Evolutionary conservation across 768 basidiomycete genomes (phyloP), one percentile per base, ranked within the genome.

Genomic region (Pleurotus platypus): DNA sequence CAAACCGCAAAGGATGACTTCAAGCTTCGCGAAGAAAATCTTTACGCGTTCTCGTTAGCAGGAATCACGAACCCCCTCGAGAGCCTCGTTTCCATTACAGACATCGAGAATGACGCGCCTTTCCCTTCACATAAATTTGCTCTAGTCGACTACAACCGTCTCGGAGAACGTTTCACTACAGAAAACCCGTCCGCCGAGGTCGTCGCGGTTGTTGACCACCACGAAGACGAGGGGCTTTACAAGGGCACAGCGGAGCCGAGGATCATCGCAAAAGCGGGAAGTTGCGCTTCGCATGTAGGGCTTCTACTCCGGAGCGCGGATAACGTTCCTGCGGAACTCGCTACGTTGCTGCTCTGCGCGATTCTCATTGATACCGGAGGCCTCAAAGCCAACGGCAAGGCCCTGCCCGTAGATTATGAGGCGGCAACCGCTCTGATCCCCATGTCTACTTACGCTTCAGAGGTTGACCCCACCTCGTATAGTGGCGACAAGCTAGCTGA

Each of bases 81-180:
- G 8, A 76, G 85, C 56, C 75, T 96, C 2, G 76, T 95, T 26
- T 86, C 84, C 57, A 68, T 86, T 16, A 82, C 83, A 57, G 91
- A 95, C 62, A 57, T 94, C n/a, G 72, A 80, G 0, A 61, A 68
- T 6, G 63, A 76, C n/a, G 55, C 68, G 46, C 69, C 79, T 1
- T 77, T 79, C 58, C 81, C 83, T 0, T 83, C 81, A 4, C 75
- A 77, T 13, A 76, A 71, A 5, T 92, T 92, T 64, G 90, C 85
- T 0, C 78, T 99, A 15, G 93, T 98, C 45, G 97, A 99, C 69
- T 95, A 98, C 70, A 99, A 98, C 66, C 75, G 76, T 5, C 78
- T 97, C 18, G 71, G 69, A 24, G 63, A 73, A 1, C 63, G 64
- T 38, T 88, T 82, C 66, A 61, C 70, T 2, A 39, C 58, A 2